These are phyloP conservation scores for Aureobasidium leucospermi DNA, from an alignment of 2,329 filamentous ascomycete species.

Conservation along the genomic window DNA sequence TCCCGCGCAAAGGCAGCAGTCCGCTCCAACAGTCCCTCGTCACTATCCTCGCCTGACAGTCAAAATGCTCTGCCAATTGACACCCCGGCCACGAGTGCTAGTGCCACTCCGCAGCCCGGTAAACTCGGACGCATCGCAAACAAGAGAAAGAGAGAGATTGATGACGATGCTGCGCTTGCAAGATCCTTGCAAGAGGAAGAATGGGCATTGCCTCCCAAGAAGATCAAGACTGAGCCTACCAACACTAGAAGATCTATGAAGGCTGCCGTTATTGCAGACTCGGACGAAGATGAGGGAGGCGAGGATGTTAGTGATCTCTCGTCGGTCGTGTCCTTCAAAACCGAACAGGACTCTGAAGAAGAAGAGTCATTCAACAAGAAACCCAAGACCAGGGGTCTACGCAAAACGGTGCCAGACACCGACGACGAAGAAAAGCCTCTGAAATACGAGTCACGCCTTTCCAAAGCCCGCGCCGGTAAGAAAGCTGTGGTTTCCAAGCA, in stretches of 20 bases:
- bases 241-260: neutral
- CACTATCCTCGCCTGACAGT: constrained; percentile 30
- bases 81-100: constrained; percentile 55
- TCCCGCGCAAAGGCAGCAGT: neutral
- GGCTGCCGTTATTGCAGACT: constrained; percentile 20
- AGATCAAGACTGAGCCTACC: constrained; percentile 19
- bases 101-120: constrained; percentile 46
- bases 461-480: constrained; percentile 17
- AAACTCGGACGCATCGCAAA: constrained; percentile 22
- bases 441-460: constrained; percentile 3
- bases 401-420: constrained; percentile 17
- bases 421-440: constrained; percentile 21
- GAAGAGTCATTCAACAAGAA: constrained; percentile 14
- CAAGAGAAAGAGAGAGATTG: constrained; percentile 28
- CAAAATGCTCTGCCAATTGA: constrained; percentile 44
- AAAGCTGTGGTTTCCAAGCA: constrained; percentile 4
- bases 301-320: constrained; percentile 22
- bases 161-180: constrained; percentile 26
- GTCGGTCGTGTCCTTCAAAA: constrained; percentile 19
- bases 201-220: constrained; percentile 20
- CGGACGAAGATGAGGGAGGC: constrained; percentile 19
- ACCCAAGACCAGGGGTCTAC: constrained; percentile 4
- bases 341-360: neutral
- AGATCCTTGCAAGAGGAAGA: constrained; percentile 30
- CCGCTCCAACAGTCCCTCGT: constrained; percentile 13